Conservation (phyloP, 345 rosid species). For the Hypericum androsaemum region DNA sequence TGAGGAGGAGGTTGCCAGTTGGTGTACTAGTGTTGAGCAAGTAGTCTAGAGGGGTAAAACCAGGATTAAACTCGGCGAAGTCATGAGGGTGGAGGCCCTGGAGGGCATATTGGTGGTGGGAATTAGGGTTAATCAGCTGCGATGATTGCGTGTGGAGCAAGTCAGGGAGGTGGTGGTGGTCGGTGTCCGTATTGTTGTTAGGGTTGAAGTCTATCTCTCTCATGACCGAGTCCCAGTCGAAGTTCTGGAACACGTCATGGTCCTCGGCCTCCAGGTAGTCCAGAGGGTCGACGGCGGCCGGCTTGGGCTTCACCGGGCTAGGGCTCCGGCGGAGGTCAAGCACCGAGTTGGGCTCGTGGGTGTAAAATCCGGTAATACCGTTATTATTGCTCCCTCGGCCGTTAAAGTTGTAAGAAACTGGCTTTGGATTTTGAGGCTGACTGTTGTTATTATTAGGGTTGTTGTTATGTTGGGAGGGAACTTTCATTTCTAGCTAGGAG, state of each 20-base stretch:
- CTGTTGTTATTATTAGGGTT: conserved; percentile 4
- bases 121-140: no score
- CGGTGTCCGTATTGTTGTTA: neutral
- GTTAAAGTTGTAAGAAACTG: conserved; percentile 16
- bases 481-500: conserved; percentile 43
- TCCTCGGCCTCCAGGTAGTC: conserved; percentile 27
- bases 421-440: conserved; percentile 18
- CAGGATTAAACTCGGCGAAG: conserved; percentile 32
- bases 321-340: conserved; percentile 58
- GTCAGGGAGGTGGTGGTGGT: no score
- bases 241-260: conserved; percentile 49
- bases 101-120: neutral
- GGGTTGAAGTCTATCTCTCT: conserved; percentile 55
- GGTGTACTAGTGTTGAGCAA: neutral
- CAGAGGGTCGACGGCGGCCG: conserved; percentile 10
- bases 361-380: conserved; percentile 8
- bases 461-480: conserved; percentile 37
- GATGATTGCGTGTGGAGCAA: no score
- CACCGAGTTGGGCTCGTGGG: conserved; percentile 74
- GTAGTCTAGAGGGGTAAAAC: conserved; percentile 13
- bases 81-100: conserved; percentile 28
- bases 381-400: conserved; percentile 4
- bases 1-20: conserved; percentile 19
- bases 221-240: conserved; percentile 93
- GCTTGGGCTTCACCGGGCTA: conserved; percentile 30